phyloP scores from a whole-genome alignment of 805 yeast species.

The Metschnikowia borealis region DNA sequence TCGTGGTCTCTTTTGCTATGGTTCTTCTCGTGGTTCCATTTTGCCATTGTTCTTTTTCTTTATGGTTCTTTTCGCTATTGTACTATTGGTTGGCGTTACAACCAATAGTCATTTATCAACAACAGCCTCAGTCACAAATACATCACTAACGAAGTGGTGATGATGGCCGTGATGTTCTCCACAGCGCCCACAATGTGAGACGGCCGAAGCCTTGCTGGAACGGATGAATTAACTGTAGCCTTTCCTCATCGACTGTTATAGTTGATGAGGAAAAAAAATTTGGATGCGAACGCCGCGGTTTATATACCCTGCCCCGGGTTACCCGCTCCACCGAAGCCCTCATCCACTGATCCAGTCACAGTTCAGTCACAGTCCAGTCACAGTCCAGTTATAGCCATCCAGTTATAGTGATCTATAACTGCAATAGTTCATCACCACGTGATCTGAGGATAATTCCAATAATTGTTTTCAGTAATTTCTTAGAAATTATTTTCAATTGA shows the following conservation, averaged over 20 bases:
- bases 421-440: too few species aligned
- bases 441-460: too few species aligned
- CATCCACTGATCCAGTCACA: too few species aligned
- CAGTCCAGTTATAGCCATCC: too few species aligned
- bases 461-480: too few species aligned
- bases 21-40: not conserved
- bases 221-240: slow-evolving; percentile 38
- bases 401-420: too few species aligned
- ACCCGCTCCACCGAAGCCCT: slow-evolving; percentile 3
- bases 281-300: not conserved
- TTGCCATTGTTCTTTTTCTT: too few species aligned
- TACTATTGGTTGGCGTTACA: too few species aligned
- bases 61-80: too few species aligned
- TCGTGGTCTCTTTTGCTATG: not conserved
- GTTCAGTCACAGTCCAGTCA: too few species aligned
- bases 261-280: slow-evolving; percentile 40
- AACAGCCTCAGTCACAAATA: slow-evolving; percentile 36
- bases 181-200: slow-evolving; percentile 43
- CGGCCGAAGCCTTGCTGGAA: slow-evolving; percentile 27
- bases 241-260: slow-evolving; percentile 57
- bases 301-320: slow-evolving; percentile 11
- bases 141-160: slow-evolving; percentile 49
- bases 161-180: slow-evolving; percentile 48
- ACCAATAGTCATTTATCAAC: slow-evolving; percentile 7
- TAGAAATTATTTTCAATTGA: too few species aligned